A percentile compares a stretch with the other conserved stretches of the same genome.
Evolutionary conservation across 2,329 filamentous ascomycete genomes (phyloP).

Genomic region (Cercospora sojina): DNA sequence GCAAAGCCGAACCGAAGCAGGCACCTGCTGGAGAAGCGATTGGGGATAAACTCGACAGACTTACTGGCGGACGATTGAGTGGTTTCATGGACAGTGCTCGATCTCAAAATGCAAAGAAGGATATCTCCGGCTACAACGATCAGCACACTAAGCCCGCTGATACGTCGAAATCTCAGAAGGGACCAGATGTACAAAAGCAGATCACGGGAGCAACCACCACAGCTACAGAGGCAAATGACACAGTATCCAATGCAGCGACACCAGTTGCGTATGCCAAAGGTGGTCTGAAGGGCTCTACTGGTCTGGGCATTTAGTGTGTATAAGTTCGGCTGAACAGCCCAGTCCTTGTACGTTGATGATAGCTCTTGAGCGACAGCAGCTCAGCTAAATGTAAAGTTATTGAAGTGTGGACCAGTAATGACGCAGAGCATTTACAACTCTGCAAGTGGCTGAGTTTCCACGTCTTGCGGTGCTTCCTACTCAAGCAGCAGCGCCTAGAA

Average conservation of each 20-base stretch:
- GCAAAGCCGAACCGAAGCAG: conserved; percentile 13
- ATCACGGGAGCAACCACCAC: conserved; percentile 26
- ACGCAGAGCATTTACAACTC: background rate
- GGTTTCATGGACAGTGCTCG: conserved; percentile 38
- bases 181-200: conserved; percentile 22
- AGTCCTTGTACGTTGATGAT: background rate
- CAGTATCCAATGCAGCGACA: conserved; percentile 17
- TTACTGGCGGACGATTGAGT: conserved; percentile 42
- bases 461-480: background rate
- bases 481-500: background rate
- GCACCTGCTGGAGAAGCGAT: conserved; percentile 37
- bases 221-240: conserved; percentile 24
- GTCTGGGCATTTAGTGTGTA: conserved; percentile 14
- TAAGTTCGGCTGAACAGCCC: background rate
- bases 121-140: conserved; percentile 26
- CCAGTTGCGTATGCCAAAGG: conserved; percentile 28
- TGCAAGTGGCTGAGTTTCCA: background rate
- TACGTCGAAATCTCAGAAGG: conserved; percentile 16
- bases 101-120: conserved; percentile 25
- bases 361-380: background rate
- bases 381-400: background rate
- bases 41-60: conserved; percentile 44
- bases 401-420: background rate
- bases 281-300: conserved; percentile 31
- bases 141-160: conserved; percentile 21